These are phyloP conservation scores for Bipolaris gigantea DNA, from an alignment of 2,329 filamentous ascomycete species.

Conservation along the genomic window DNA sequence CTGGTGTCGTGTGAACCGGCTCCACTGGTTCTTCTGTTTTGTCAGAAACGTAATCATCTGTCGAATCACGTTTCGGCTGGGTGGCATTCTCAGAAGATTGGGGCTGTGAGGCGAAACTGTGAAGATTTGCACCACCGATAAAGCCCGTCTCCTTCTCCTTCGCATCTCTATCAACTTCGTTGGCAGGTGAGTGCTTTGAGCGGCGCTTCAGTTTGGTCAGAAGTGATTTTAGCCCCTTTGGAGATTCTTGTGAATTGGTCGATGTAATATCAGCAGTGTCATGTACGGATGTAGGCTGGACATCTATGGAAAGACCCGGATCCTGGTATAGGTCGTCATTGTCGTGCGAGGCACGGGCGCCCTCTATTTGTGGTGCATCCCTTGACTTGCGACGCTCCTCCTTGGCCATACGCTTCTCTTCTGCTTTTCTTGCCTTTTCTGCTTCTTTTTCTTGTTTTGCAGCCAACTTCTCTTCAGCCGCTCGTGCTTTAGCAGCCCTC, in stretches of 20 bases:
- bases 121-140: conserved; percentile 50
- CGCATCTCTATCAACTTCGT: conserved; percentile 13
- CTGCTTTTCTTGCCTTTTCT: conserved; percentile 54
- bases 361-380: conserved; percentile 30
- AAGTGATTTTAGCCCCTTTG: conserved; percentile 44
- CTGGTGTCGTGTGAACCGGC: conserved; percentile 20
- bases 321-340: conserved; percentile 28
- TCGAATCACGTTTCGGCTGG: conserved; percentile 10
- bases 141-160: conserved; percentile 41
- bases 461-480: conserved; percentile 53
- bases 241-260: conserved; percentile 33
- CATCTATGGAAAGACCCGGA: conserved; percentile 12
- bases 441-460: conserved; percentile 44
- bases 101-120: conserved; percentile 25
- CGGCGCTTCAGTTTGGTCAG: conserved; percentile 46
- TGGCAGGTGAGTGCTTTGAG: conserved; percentile 35
- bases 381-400: conserved; percentile 58
- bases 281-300: conserved; percentile 8
- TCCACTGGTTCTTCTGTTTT: conserved; percentile 15
- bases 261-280: conserved; percentile 20
- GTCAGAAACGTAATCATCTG: conserved; percentile 4
- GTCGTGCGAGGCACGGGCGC: conserved; percentile 9
- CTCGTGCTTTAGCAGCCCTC: conserved; percentile 50
- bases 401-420: conserved; percentile 55
- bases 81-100: conserved; percentile 7